Percentiles rank a stretch among this genome's conserved stretches.
These are phyloP conservation scores for Glutinoglossum americanum DNA, from an alignment of 495 filamentous ascomycete species.

Conservation along the genomic window DNA sequence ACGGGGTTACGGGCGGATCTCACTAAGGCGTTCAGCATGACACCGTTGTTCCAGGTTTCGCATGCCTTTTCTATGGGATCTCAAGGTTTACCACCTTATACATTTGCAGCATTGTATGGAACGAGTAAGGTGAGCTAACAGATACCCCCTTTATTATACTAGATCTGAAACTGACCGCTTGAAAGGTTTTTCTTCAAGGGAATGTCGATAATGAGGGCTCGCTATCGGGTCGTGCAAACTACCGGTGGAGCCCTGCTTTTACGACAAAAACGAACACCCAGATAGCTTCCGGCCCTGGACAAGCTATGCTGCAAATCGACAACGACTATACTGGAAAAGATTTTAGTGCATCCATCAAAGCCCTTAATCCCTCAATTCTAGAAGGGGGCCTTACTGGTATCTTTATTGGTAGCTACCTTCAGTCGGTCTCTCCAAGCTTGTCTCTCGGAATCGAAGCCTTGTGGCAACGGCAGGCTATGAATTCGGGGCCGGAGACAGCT, in stretches of 20 bases:
- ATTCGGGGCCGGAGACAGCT: conserved; percentile 59
- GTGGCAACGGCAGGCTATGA: conserved; percentile 67
- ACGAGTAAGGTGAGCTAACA: conserved; percentile 54
- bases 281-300: conserved; percentile 45
- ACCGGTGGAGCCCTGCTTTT: conserved; percentile 53
- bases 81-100: conserved; percentile 74
- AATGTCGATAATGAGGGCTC: conserved; percentile 78
- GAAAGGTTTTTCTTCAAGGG: conserved; percentile 81
- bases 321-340: conserved; percentile 85
- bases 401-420: conserved; percentile 84
- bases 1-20: conserved; percentile 83
- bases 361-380: conserved; percentile 78
- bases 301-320: conserved; percentile 71
- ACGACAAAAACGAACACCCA: conserved; percentile 72
- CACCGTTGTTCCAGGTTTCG: conserved; percentile 87
- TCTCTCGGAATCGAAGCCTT: conserved; percentile 80
- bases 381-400: conserved; percentile 88
- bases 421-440: conserved; percentile 72
- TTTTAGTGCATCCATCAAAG: conserved; percentile 78
- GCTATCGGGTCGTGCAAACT: conserved; percentile 71
- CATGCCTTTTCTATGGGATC: conserved; percentile 88
- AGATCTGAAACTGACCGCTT: background rate
- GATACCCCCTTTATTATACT: conserved; percentile 3
- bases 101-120: conserved; percentile 81
- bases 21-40: conserved; percentile 82